phyloP scores from a whole-genome alignment of 2,329 filamentous ascomycete genomes.

The Talaromyces atroroseus region DNA sequence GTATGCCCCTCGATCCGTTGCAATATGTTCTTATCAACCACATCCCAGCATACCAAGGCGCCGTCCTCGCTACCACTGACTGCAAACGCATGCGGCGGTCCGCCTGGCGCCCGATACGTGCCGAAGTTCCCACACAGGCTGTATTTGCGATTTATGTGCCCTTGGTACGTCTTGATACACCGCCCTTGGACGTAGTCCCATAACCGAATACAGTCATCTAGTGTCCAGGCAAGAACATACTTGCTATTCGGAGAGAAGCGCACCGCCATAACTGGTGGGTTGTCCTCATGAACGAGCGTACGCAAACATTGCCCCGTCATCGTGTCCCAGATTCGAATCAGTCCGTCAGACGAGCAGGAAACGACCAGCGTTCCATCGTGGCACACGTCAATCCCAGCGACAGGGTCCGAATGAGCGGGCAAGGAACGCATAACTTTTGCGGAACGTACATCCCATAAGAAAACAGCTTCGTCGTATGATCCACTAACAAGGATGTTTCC shows the following conservation, averaged over 20 bases:
- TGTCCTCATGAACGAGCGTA: constrained; percentile 94
- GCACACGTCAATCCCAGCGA: constrained; percentile 88
- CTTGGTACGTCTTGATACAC: constrained; percentile 96
- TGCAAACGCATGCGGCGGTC: constrained; percentile 54
- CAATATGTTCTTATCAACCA: constrained; percentile 74
- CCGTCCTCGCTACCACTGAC: constrained; percentile 86
- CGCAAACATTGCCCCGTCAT: constrained; percentile 90
- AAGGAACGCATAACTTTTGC: constrained; percentile 82
- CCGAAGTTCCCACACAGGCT: constrained; percentile 84
- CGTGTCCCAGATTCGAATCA: constrained; percentile 95
- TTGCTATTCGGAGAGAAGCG: constrained; percentile 92
- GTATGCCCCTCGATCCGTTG: constrained; percentile 58
- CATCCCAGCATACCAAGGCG: constrained; percentile 81
- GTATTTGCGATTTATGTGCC: constrained; percentile 77
- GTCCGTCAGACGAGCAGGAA: constrained; percentile 83
- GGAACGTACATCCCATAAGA: constrained; percentile 90
- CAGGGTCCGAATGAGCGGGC: constrained; percentile 91
- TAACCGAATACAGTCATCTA: constrained; percentile 82
- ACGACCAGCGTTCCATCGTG: constrained; percentile 86
- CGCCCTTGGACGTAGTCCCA: constrained; percentile 93
- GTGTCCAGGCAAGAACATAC: constrained; percentile 83
- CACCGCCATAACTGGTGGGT: constrained; percentile 80
- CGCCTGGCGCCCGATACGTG: constrained; percentile 46
- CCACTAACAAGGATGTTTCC: constrained; percentile 95
- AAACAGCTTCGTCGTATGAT: constrained; percentile 95